These are phyloP conservation scores for Torrubiella hemipterigena DNA, from an alignment of 2,329 filamentous ascomycete species.

Conservation along the genomic window DNA sequence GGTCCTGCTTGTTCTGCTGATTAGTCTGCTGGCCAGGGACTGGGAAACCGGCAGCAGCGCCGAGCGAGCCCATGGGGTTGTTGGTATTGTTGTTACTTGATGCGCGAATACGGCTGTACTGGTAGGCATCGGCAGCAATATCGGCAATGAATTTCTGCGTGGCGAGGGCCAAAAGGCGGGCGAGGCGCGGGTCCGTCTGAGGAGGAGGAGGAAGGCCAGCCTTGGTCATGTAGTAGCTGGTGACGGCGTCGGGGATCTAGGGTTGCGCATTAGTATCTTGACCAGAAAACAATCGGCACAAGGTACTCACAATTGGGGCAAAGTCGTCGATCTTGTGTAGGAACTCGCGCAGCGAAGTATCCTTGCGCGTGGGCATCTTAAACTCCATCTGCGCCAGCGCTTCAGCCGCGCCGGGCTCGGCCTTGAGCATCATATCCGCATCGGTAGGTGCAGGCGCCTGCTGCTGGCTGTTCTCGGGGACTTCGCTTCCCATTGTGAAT, in stretches of 20 bases:
- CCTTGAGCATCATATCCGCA: conserved; percentile 11
- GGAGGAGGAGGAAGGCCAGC: conserved; percentile 88
- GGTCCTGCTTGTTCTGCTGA: conserved; percentile 42
- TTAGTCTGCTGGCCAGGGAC: conserved; percentile 50
- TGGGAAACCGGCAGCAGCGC: conserved; percentile 59
- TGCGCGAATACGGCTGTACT: conserved; percentile 92
- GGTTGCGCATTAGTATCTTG: background rate
- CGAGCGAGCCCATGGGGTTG: conserved; percentile 82
- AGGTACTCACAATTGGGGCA: conserved; percentile 69
- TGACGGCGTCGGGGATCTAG: conserved; percentile 94
- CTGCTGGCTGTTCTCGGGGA: conserved; percentile 20
- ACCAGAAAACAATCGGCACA: background rate
- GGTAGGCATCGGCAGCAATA: conserved; percentile 93
- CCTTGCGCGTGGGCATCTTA: conserved; percentile 70
- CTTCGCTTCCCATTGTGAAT: conserved; percentile 23
- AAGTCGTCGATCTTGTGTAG: conserved; percentile 96
- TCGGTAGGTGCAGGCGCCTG: conserved; percentile 10
- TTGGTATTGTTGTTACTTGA: conserved; percentile 77
- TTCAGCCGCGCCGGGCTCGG: conserved; percentile 12
- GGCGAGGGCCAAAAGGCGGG: conserved; percentile 88
- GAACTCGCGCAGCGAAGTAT: conserved; percentile 85
- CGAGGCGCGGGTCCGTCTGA: conserved; percentile 79
- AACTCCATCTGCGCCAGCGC: conserved; percentile 42
- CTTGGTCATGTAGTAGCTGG: conserved; percentile 94
- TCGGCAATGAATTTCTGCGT: conserved; percentile 98